phyloP scores from a whole-genome alignment of 257 asterid species.

The Gentiana macrophylla region DNA sequence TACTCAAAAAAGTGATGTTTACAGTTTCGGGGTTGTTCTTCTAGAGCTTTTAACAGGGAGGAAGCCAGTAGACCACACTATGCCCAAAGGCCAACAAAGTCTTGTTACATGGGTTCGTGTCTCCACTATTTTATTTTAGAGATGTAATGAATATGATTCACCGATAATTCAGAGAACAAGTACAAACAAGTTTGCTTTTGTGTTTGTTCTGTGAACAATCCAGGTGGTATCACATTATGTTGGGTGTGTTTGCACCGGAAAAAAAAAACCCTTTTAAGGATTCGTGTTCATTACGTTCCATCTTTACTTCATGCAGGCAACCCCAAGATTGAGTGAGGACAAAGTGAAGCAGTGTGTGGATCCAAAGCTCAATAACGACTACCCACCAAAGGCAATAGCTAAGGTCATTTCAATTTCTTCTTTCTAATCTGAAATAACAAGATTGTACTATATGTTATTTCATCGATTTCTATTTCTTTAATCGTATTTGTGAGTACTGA shows the following conservation, averaged over 20 bases:
- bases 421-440: not conserved
- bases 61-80: slow-evolving; percentile 87
- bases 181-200: no score
- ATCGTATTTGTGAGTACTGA: no score
- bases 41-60: slow-evolving; percentile 74
- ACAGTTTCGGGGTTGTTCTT: slow-evolving; percentile 82
- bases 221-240: no score
- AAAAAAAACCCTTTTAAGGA: not conserved
- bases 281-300: slow-evolving; percentile 1
- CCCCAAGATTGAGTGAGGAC: slow-evolving; percentile 90
- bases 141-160: no score
- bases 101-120: slow-evolving; percentile 67
- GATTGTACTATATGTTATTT: not conserved
- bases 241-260: no score
- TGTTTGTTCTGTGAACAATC: no score
- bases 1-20: slow-evolving; percentile 79
- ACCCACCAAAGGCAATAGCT: slow-evolving; percentile 79
- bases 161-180: no score
- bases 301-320: slow-evolving; percentile 38
- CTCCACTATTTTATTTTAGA: not conserved
- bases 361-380: slow-evolving; percentile 60
- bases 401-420: slow-evolving; percentile 31
- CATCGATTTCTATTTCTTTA: no score
- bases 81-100: slow-evolving; percentile 96
- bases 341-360: slow-evolving; percentile 92